Base-by-base conservation (phyloP, 2,329 filamentous ascomycete genomes). In the Cladosporium sp. region DNA sequence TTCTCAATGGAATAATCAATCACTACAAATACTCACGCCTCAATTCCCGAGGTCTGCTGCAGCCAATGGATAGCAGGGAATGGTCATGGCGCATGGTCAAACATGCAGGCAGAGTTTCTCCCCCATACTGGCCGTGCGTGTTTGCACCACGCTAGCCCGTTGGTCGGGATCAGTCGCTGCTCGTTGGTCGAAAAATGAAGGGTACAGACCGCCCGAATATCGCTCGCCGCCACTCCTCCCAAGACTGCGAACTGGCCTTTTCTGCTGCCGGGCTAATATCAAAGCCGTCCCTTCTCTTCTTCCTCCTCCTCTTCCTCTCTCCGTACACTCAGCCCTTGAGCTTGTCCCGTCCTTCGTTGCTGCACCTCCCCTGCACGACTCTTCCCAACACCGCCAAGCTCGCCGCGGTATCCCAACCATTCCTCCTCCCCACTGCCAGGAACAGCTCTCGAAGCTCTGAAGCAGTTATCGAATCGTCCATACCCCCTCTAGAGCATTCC, bases 151-250 rank as follows among this genome's bases (percentile, higher is more conserved):
- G 54, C 54, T 56, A 56, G 54, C 54, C 54, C 17, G 34, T 37
- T 56, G 34, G 30, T 39, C 54, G 54, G 54, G 34, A 47, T 56
- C 19, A 28, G 12, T 56, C 54, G 38, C 54, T 56, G 30, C 30
- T 38, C 42, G 54, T 56, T 56, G 54, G 54, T 49, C 54, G 42
- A 56, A 43, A 45, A 56, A 49, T 56, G 30, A 39, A 56, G 42
- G 42, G 39, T 49, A 15, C 42, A 47, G 47, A 50, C 39, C 22
- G 39, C 39, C 39, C 39, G 52, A 55, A 43, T 42, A 38, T 37
- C 54, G 42, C 51, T 56, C 54, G 54, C 54, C 54, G 54, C 54
- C 54, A 56, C 54, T 49, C 42, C 42, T 55, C 52, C 42, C 38
- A 55, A 36, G 52, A 20, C 51, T 36, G 37, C 19, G 19, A 15